Evolutionary conservation across 768 basidiomycete genomes (phyloP).

Genomic region (Sutorius australiensis): DNA sequence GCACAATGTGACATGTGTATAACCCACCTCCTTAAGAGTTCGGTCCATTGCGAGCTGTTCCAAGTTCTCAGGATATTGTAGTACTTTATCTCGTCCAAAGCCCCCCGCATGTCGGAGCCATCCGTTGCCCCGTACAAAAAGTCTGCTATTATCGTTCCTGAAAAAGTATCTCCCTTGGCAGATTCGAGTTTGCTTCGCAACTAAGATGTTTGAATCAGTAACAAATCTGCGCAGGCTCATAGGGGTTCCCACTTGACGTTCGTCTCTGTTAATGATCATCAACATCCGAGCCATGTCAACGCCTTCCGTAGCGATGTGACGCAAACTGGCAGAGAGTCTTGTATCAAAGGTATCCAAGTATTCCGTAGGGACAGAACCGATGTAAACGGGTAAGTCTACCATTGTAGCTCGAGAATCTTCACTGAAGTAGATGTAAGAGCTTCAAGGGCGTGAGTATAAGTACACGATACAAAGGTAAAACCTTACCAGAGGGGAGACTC

Average conservation of each 20-base stretch:
- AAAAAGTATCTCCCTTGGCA: conserved; percentile 76
- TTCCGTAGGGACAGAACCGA: conserved; percentile 81
- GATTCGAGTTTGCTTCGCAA: conserved; percentile 82
- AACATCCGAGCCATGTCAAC: conserved; percentile 89
- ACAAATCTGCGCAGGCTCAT: neutral
- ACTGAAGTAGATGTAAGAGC: conserved; percentile 83
- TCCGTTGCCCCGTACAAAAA: conserved; percentile 82
- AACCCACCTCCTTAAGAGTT: conserved; percentile 67
- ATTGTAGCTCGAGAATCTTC: conserved; percentile 71
- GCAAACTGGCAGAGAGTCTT: conserved; percentile 64
- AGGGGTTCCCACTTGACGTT: conserved; percentile 61
- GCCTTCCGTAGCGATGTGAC: conserved; percentile 65
- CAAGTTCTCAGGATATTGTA: conserved; percentile 67
- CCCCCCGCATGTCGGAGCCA: conserved; percentile 68
- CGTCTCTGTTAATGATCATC: conserved; percentile 82
- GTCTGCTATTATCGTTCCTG: conserved; percentile 70
- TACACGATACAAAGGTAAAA: neutral
- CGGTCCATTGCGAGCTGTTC: conserved; percentile 72
- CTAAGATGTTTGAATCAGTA: conserved; percentile 35
- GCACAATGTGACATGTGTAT: conserved; percentile 4
- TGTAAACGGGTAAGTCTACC: conserved; percentile 70
- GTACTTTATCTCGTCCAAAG: conserved; percentile 76
- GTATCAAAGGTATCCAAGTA: conserved; percentile 68
- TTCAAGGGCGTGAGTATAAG: conserved; percentile 28
- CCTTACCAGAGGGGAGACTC: conserved; percentile 82